Conservation (phyloP, 306 rosid genomes). For the Astragalus membranaceus region DNA sequence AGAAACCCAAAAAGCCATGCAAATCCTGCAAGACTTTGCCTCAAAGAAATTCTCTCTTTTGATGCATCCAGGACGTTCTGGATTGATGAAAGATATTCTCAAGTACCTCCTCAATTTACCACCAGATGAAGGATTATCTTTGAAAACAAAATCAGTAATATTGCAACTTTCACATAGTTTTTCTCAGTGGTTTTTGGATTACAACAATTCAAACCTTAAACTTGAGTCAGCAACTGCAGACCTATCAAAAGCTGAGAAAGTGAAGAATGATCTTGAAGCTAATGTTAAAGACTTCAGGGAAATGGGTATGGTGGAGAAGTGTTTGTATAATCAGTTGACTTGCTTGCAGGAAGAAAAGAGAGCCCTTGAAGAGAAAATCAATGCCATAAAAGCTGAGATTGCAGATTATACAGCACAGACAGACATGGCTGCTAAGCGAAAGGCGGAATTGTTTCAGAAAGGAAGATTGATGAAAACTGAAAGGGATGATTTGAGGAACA, state of each 20-base stretch:
- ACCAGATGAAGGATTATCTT: conserved; percentile 12
- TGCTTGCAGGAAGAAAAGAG: conserved; percentile 12
- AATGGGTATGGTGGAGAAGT: not conserved
- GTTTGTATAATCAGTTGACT: not conserved
- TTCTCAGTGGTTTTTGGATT: conserved; percentile 17
- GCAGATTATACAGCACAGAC: not conserved
- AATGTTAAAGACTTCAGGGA: conserved; percentile 19
- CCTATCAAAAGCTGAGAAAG: not conserved
- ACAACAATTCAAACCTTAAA: conserved; percentile 17
- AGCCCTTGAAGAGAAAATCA: conserved; percentile 22
- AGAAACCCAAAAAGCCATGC: conserved; percentile 18
- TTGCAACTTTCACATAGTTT: not conserved
- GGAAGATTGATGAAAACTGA: conserved; percentile 2
- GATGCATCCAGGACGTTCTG: conserved; percentile 15
- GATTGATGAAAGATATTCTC: not conserved
- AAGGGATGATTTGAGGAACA: conserved; percentile 16
- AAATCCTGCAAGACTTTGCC: not conserved
- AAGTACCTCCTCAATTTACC: conserved; percentile 11
- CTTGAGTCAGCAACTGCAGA: not conserved
- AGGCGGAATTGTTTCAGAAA: not conserved
- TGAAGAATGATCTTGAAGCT: not conserved
- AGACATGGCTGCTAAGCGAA: conserved; percentile 4
- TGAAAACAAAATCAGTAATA: not conserved
- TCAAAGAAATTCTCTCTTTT: conserved; percentile 2
- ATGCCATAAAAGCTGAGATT: conserved; percentile 16